phyloP scores from a whole-genome alignment of 257 asterid species.

The Lantana camara region DNA sequence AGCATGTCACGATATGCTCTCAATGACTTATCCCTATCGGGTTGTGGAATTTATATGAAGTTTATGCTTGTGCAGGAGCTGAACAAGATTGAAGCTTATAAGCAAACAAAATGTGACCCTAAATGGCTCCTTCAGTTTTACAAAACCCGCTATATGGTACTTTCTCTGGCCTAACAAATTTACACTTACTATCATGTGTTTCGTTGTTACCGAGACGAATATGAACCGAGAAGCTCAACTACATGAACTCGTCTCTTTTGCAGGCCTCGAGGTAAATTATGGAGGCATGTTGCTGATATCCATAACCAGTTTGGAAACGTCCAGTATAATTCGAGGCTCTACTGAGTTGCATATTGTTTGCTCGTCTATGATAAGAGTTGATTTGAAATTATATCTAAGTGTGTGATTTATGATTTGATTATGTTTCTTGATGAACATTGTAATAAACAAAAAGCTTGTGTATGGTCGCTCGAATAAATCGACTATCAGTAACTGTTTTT shows the following conservation, averaged over 20 bases:
- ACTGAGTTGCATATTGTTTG: background rate
- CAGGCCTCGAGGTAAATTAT: conserved; percentile 19
- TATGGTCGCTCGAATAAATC: too few species aligned
- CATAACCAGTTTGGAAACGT: background rate
- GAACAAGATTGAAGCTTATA: conserved; percentile 63
- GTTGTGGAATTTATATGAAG: background rate
- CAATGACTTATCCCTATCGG: background rate
- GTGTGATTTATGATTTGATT: background rate
- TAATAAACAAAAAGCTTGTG: background rate
- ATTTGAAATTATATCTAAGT: background rate
- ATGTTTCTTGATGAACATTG: background rate
- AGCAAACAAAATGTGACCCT: conserved; percentile 61
- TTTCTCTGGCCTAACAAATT: background rate
- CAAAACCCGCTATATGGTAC: conserved; percentile 45
- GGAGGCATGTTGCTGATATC: background rate
- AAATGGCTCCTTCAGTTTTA: conserved; percentile 33
- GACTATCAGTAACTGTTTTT: too few species aligned
- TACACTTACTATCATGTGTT: background rate
- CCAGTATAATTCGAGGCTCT: background rate
- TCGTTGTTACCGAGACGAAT: background rate
- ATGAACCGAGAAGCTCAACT: background rate
- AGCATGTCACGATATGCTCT: background rate
- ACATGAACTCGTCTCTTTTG: background rate
- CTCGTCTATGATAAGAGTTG: background rate
- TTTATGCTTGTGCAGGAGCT: conserved; percentile 49